phyloP scores from a whole-genome alignment of 768 basidiomycete genomes.

The Neoboletus subvelutipes region DNA sequence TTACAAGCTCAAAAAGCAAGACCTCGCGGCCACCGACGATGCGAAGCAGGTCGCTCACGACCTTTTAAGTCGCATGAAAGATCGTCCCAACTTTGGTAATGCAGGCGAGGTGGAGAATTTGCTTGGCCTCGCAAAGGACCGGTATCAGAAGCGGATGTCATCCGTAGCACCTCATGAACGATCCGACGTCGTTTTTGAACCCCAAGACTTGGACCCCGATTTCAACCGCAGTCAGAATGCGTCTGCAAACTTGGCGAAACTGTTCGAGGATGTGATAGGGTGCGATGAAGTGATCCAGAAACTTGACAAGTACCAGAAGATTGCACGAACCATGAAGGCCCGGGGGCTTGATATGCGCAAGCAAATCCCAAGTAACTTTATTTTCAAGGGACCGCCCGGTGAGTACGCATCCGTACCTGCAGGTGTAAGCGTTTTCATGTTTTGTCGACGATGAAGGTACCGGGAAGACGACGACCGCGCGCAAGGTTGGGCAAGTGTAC shows the following conservation, averaged over 20 bases:
- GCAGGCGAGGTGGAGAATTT: conserved; percentile 65
- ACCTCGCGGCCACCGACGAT: conserved; percentile 52
- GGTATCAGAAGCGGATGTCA: conserved; percentile 42
- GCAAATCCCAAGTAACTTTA: conserved; percentile 60
- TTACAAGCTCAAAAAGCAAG: conserved; percentile 54
- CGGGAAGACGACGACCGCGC: conserved; percentile 61
- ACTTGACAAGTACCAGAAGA: conserved; percentile 51
- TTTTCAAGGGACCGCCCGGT: conserved; percentile 77
- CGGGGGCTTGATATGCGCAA: conserved; percentile 44
- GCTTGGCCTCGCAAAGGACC: conserved; percentile 48
- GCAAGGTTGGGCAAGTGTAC: conserved; percentile 62
- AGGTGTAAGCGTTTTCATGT: background rate
- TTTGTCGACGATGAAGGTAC: conserved; percentile 42
- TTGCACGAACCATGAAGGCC: conserved; percentile 43
- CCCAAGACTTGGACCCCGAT: conserved; percentile 63
- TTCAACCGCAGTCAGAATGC: conserved; percentile 51
- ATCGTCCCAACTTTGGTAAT: conserved; percentile 64
- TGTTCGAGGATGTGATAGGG: conserved; percentile 66
- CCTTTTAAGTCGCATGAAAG: conserved; percentile 33
- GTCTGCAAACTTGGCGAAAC: conserved; percentile 46
- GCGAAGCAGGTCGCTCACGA: conserved; percentile 61
- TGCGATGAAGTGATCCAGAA: conserved; percentile 52
- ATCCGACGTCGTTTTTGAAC: conserved; percentile 35
- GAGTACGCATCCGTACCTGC: conserved; percentile 8
- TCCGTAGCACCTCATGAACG: conserved; percentile 22